These are phyloP conservation scores for Acacia melanoxylon DNA, from an alignment of 306 rosid genomes.

Conservation along the genomic window DNA sequence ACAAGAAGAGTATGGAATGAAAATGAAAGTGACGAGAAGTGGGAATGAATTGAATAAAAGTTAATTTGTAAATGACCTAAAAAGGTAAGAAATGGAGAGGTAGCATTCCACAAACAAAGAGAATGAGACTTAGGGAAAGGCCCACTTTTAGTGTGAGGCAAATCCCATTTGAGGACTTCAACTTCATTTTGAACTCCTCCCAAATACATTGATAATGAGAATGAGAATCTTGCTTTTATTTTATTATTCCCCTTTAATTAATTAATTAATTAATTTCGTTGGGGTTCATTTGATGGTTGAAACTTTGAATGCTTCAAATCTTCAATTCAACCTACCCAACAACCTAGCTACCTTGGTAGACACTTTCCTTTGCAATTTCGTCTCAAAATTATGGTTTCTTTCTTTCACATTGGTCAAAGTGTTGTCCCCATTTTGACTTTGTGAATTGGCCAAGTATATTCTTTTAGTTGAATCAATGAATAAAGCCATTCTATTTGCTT, in stretches of 20 bases:
- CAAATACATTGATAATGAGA: background rate
- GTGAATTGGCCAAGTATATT: background rate
- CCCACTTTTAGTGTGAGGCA: background rate
- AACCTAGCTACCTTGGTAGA: background rate
- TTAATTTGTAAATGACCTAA: background rate
- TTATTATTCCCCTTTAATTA: no score
- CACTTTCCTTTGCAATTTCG: background rate
- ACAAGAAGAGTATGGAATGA: background rate
- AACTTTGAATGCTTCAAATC: background rate
- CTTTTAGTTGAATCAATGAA: background rate
- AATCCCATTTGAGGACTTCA: background rate
- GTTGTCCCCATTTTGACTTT: background rate
- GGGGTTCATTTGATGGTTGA: background rate
- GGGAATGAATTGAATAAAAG: background rate
- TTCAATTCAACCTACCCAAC: background rate
- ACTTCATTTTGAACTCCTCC: background rate
- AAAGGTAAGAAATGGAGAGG: conserved; percentile 9
- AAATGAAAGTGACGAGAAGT: background rate
- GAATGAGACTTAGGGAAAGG: background rate
- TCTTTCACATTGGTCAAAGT: background rate
- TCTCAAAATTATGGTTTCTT: background rate
- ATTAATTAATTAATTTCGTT: background rate
- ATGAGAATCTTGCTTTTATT: background rate
- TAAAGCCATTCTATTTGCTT: background rate
- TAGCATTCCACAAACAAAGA: background rate